Percentiles rank a stretch among this genome's conserved stretches.
These are phyloP conservation scores for Pseudogymnoascus sp. DNA, from an alignment of 2,329 filamentous ascomycete species.

Conservation along the genomic window DNA sequence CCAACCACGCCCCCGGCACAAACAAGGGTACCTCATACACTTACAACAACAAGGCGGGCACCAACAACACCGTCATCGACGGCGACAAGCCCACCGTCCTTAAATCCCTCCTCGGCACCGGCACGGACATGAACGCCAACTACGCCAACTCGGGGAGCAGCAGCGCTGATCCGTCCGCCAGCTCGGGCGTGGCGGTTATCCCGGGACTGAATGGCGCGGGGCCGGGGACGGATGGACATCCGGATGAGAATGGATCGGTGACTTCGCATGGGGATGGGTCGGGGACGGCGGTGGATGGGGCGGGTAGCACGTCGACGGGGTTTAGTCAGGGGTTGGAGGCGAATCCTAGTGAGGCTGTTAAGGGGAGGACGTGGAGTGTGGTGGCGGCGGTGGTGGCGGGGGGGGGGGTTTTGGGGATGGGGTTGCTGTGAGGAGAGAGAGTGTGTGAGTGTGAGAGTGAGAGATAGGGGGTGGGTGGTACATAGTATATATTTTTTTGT, in stretches of 20 bases:
- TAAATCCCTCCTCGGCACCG: conserved; percentile 71
- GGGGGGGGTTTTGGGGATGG: neutral
- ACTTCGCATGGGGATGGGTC: neutral
- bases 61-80: conserved; percentile 70
- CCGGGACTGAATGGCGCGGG: conserved; percentile 47
- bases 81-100: conserved; percentile 67
- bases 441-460: neutral
- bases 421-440: neutral
- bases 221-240: conserved; percentile 28
- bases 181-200: conserved; percentile 32
- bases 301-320: neutral
- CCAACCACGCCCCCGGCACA: conserved; percentile 50
- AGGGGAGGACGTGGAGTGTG: neutral
- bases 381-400: neutral
- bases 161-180: conserved; percentile 12
- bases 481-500: neutral
- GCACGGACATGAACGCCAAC: conserved; percentile 57
- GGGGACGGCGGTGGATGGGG: neutral
- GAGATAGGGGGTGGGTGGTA: neutral
- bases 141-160: conserved; percentile 28
- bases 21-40: conserved; percentile 66
- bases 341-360: neutral
- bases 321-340: neutral
- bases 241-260: neutral
- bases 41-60: conserved; percentile 55